These are phyloP conservation scores for Penicillium sp. DNA, from an alignment of 2,329 filamentous ascomycete species.

Conservation along the genomic window DNA sequence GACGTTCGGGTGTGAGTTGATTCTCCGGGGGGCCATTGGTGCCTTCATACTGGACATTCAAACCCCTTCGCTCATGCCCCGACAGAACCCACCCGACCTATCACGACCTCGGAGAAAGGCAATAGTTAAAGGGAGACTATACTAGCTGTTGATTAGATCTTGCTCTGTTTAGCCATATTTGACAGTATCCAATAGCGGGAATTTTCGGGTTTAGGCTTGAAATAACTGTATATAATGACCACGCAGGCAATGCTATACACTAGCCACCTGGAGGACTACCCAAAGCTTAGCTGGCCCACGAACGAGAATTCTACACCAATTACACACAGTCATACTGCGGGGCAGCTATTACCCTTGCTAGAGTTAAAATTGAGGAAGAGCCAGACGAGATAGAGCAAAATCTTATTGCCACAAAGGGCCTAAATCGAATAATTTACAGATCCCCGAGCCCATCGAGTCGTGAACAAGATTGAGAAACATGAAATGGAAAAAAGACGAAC, in stretches of 20 bases:
- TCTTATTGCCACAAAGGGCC: constrained; percentile 37
- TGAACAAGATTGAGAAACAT: constrained; percentile 34
- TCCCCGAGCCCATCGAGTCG: constrained; percentile 45
- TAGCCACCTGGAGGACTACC: neutral
- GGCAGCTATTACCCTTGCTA: too few species aligned
- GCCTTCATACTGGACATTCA: neutral
- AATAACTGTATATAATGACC: too few species aligned
- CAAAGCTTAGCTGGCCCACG: neutral
- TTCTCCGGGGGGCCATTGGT: constrained; percentile 1
- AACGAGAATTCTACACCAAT: too few species aligned
- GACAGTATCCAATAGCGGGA: too few species aligned
- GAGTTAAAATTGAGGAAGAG: neutral
- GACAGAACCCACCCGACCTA: neutral
- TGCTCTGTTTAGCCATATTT: neutral
- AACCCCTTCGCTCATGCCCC: neutral
- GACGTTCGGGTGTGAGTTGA: constrained; percentile 28
- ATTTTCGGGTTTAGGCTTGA: neutral
- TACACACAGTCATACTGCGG: too few species aligned
- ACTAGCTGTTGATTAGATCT: neutral
- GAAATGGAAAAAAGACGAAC: constrained; percentile 35
- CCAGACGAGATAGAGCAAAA: constrained; percentile 29
- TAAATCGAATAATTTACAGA: constrained; percentile 49
- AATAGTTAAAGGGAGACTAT: neutral
- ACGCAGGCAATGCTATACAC: neutral
- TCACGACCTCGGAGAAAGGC: neutral